These are phyloP conservation scores for Coffea canephora DNA, from an alignment of 257 asterid species.

Conservation along the genomic window DNA sequence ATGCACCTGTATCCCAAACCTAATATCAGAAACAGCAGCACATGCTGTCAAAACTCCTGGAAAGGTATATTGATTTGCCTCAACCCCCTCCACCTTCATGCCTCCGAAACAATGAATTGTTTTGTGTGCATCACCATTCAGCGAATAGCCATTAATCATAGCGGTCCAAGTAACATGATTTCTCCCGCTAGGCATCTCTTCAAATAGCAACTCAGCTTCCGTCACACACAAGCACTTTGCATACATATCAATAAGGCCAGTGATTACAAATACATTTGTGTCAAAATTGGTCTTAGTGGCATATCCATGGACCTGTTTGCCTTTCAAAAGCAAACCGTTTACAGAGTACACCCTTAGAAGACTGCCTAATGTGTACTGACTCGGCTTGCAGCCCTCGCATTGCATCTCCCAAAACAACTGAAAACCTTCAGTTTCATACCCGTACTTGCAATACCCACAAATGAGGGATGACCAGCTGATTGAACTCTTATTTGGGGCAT, in stretches of 20 bases:
- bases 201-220: constrained; percentile 63
- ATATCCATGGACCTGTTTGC: constrained; percentile 63
- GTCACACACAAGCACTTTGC: constrained; percentile 48
- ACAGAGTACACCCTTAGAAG: constrained; percentile 67
- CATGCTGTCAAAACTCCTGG: constrained; percentile 72
- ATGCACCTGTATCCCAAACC: constrained; percentile 67
- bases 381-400: constrained; percentile 52
- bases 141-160: constrained; percentile 70
- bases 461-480: constrained; percentile 76
- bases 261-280: constrained; percentile 52
- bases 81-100: constrained; percentile 61
- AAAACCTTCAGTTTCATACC: constrained; percentile 55
- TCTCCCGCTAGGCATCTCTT: constrained; percentile 47
- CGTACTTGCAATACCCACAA: constrained; percentile 77
- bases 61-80: constrained; percentile 75
- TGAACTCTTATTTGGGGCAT: constrained; percentile 44
- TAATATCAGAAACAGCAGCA: constrained; percentile 38
- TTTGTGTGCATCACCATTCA: constrained; percentile 43
- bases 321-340: constrained; percentile 51
- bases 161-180: constrained; percentile 96
- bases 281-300: constrained; percentile 55
- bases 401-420: constrained; percentile 60
- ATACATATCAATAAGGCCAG: constrained; percentile 79
- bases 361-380: constrained; percentile 62
- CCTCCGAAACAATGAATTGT: constrained; percentile 55